Base-by-base conservation (phyloP, 495 filamentous ascomycete genomes). In the Penicillium desertorum region DNA sequence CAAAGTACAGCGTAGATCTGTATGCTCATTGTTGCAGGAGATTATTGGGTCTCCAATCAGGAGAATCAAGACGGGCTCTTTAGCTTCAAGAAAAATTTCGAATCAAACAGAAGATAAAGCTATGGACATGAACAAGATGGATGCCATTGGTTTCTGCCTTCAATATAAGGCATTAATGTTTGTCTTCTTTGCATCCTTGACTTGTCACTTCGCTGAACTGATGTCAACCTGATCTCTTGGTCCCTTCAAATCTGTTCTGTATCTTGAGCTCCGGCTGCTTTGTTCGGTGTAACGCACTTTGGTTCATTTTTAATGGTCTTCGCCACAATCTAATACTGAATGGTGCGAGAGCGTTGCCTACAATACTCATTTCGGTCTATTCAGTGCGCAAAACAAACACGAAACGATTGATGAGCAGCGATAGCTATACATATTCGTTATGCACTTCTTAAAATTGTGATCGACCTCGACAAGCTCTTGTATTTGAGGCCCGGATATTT, bases 111-210 rank as follows among this genome's bases (percentile, higher is more conserved):
- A n/a, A 39, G n/a, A 39, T 39, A 39, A 9, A 30, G 8, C 29
- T 30, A 10, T 5, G 5, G 2, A 39, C 16, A 39, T 14, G 30
- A 19, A 20, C 19, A 22, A 16, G 5, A 8, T 9, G 20, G 22
- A 22, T 23, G 32, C 16, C 6, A 25, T 11, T 34, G 2, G 8
- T 20, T 53, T 22, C 25, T 50, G 55, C 62, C 62, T 60, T 30
- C 54, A 36, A 54, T 39, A 25, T 29, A 17, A 55, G 61, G 64
- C 59, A 59, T 2, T 1, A 11, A 3, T 47, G 58, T 60, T 60
- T 59, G 60, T 37, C 43, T 44, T 34, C n/a, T 64, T 64, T 65
- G 56, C 56, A 55, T 17, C 37, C 45, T n/a, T 42, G 25, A 53
- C 50, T 44, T 20, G 34, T 50, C 52, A 48, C 27, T 43, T 43